Percentiles rank a stretch among this genome's conserved stretches.
phyloP scores from a whole-genome alignment of 2,329 filamentous ascomycete species.

The Penicillium psychrosexuale region DNA sequence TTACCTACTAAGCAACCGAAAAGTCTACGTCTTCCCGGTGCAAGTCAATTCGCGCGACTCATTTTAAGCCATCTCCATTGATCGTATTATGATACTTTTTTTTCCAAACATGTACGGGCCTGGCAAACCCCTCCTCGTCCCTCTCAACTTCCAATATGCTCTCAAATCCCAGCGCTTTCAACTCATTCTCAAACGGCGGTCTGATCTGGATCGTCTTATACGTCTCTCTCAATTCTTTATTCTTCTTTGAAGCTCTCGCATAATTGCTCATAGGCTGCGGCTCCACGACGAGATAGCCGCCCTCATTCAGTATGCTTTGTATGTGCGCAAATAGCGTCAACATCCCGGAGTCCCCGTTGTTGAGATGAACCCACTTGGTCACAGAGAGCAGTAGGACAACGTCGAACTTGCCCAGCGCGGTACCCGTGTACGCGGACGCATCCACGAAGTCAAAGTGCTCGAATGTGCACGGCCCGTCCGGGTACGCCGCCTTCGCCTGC shows the following conservation, averaged over 20 bases:
- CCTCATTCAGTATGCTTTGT: constrained; percentile 21
- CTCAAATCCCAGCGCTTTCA: constrained; percentile 24
- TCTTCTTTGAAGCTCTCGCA: constrained; percentile 24
- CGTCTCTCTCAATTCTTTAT: constrained; percentile 26
- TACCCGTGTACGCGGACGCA: constrained; percentile 22
- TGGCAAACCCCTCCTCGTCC: constrained; percentile 25
- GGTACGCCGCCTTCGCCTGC: constrained; percentile 24
- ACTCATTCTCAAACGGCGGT: constrained; percentile 24
- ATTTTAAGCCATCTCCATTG: neutral
- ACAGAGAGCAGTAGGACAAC: constrained; percentile 25
- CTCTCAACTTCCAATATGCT: constrained; percentile 22
- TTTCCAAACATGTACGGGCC: constrained; percentile 27
- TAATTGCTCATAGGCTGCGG: constrained; percentile 29
- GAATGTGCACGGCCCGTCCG: constrained; percentile 25
- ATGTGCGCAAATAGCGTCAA: constrained; percentile 24
- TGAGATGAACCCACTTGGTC: constrained; percentile 27
- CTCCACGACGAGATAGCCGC: constrained; percentile 26
- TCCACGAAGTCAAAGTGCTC: constrained; percentile 26
- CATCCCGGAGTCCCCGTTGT: constrained; percentile 23
- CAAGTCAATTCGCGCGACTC: neutral
- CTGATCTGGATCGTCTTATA: constrained; percentile 25
- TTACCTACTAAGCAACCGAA: neutral
- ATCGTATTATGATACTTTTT: constrained; percentile 4
- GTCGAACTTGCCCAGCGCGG: constrained; percentile 25
- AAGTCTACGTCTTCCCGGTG: neutral